Evolutionary conservation across 306 rosid species (phyloP).

Genomic region (Calophaca sinica): DNA sequence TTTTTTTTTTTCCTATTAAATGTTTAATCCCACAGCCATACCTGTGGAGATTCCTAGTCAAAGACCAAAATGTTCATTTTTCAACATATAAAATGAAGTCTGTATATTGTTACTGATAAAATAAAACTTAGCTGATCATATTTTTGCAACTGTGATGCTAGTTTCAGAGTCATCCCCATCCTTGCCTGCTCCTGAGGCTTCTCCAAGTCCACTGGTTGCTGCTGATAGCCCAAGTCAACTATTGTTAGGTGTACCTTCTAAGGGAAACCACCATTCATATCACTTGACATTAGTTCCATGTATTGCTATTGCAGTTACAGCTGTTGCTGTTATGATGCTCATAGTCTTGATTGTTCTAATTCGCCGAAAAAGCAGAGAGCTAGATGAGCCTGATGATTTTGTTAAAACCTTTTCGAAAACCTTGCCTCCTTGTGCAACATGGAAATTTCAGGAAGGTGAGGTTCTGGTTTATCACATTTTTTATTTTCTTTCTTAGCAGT

Average conservation of each 20-base stretch:
- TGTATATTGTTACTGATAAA: constrained; percentile 11
- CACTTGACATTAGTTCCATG: constrained; percentile 77
- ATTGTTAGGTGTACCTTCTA: constrained; percentile 55
- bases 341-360: constrained; percentile 82
- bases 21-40: constrained; percentile 15
- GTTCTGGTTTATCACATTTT: constrained; percentile 16
- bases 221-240: constrained; percentile 79
- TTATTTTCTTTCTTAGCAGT: constrained; percentile 38
- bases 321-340: constrained; percentile 70
- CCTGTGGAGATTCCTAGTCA: constrained; percentile 6
- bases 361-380: constrained; percentile 79
- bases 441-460: constrained; percentile 91
- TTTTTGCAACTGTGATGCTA: constrained; percentile 50
- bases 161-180: constrained; percentile 72
- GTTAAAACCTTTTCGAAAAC: constrained; percentile 65
- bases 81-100: constrained; percentile 1
- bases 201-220: constrained; percentile 80
- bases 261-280: constrained; percentile 65
- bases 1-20: constrained; percentile 2
- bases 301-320: constrained; percentile 83
- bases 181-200: constrained; percentile 62
- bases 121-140: constrained; percentile 32
- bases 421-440: constrained; percentile 58
- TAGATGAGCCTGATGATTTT: constrained; percentile 60
- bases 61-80: constrained; percentile 12